Base-by-base conservation (phyloP, 208 protist genomes). In the Leishmania guyanensis region DNA sequence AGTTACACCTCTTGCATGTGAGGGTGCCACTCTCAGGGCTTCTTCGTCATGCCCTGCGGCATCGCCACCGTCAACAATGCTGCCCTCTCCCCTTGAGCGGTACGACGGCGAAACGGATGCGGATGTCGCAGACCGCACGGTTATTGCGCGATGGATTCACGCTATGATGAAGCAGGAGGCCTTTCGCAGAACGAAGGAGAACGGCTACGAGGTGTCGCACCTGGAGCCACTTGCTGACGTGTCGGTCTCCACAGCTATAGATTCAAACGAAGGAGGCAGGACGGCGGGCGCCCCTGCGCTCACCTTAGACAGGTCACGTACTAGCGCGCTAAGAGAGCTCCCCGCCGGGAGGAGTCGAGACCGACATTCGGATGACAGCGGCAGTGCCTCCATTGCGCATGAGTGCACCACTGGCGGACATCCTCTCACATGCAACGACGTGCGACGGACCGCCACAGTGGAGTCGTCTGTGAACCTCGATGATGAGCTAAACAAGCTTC, bases 401-500 rank as follows among this genome's bases (percentile, higher is more conserved):
- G 58, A 84, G 36, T 58, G 56, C 51, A 64, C 69, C 1, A 39
- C 22, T 26, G 46, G n/a, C 22, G 54, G 72, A 46, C 53, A 51
- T 3, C 68, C n/a, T n/a, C 46, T 33, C 68, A 36, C 73, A 22
- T 65, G 33, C 53, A 54, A 66, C 9, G 68, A 79, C 16, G 53
- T 62, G 36, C 33, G 36, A 56, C 33, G 36, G 26, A 20, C 48
- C 29, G 26, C 58, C 12, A 70, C 75, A 20, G 77, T 22, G 12
- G 81, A 85, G 46, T 72, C 77, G 33, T 81, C 81, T 4, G 81
- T 94, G 20, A 90, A 94, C 79, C 88, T 94, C 26, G 91, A 94
- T 66, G 91, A 92, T 5, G 92, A 94, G 60, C 85, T 95, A 2
- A 86, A 89, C 78, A 90, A 86, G 62, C 78, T 95, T 16, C 77